Evolutionary conservation across 2,329 filamentous ascomycete genomes (phyloP), one percentile per base, ranked within the genome.

Genomic region (Delphinella strobiligena): DNA sequence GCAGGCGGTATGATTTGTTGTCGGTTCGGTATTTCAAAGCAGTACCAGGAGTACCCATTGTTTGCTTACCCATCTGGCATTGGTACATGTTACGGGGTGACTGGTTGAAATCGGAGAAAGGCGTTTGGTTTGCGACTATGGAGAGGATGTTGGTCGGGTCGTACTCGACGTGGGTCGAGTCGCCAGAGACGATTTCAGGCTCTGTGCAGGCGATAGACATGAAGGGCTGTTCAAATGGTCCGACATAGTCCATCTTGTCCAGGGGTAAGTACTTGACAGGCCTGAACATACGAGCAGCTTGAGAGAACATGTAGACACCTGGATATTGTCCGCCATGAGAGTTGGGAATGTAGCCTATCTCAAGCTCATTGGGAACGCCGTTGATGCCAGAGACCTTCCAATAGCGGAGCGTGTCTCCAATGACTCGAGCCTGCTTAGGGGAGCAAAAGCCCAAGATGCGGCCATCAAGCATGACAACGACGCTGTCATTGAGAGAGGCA

Each of bases 11-110:
- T 51, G 84, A 76, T 67, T 98, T 98, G 74, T 98, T 96, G 66
- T 98, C 91, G 36, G 88, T 93, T 56, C 91, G 79, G 63, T 93
- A 83, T 42, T 78, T 74, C 47, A 89, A 68, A 2, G 89, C 82
- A 5, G 88, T 83, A 42, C 82, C 88, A 3, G 89, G 87, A 17
- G 91, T 96, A 61, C 91, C 91, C 91, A 98, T 98, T 0, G 89
- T 88, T 67, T 98, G 91, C 61, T 98, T 98, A 66, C 86, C 87
- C 91, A 96, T 96, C 70, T 96, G 91, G 66, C 88, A 95, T 59
- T 51, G 48, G 60, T 96, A 98, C 89, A 96, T 96, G 64, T 98
- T 98, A 73, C 91, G 74, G 1, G 91, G 91, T 11, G 88, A 95
- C 62, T 98, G 91, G 64, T 98, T 98, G 66, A 94, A 94, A 59